phyloP scores from a whole-genome alignment of 371 early-diverging fungal genomes.

The Apophysomyces sp. region DNA sequence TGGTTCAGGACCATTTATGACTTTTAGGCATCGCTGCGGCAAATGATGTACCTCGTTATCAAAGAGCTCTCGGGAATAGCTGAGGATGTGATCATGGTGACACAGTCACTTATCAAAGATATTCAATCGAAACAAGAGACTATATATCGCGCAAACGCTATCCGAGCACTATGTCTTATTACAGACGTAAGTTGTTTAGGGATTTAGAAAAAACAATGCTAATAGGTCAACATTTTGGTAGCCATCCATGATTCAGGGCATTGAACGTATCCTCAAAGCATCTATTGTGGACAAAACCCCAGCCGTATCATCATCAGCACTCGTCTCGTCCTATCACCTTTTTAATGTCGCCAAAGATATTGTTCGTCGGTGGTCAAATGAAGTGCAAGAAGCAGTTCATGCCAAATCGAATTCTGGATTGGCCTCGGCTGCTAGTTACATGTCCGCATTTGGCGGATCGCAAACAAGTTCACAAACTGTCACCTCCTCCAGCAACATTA shows the following conservation, averaged over 20 bases:
- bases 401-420: conserved; percentile 66
- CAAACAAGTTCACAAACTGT: conserved; percentile 39
- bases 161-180: conserved; percentile 94
- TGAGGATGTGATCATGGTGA: conserved; percentile 97
- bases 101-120: conserved; percentile 93
- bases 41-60: conserved; percentile 96
- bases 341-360: conserved; percentile 82
- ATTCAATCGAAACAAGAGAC: conserved; percentile 92
- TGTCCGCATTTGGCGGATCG: conserved; percentile 54
- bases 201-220: neutral
- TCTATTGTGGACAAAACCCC: conserved; percentile 96
- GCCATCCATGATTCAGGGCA: conserved; percentile 92
- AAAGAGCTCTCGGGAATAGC: conserved; percentile 92
- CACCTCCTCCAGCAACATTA: conserved; percentile 69
- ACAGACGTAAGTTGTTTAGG: conserved; percentile 73
- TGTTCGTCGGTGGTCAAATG: conserved; percentile 87
- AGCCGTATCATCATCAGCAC: conserved; percentile 87
- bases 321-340: conserved; percentile 91
- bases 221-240: conserved; percentile 17
- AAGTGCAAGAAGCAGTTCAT: conserved; percentile 85
- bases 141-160: conserved; percentile 92
- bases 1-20: neutral
- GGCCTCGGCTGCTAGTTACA: conserved; percentile 55
- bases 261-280: conserved; percentile 96
- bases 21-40: conserved; percentile 81